Evolutionary conservation across 768 basidiomycete species (phyloP).

Genomic region (Mrakia frigida): DNA sequence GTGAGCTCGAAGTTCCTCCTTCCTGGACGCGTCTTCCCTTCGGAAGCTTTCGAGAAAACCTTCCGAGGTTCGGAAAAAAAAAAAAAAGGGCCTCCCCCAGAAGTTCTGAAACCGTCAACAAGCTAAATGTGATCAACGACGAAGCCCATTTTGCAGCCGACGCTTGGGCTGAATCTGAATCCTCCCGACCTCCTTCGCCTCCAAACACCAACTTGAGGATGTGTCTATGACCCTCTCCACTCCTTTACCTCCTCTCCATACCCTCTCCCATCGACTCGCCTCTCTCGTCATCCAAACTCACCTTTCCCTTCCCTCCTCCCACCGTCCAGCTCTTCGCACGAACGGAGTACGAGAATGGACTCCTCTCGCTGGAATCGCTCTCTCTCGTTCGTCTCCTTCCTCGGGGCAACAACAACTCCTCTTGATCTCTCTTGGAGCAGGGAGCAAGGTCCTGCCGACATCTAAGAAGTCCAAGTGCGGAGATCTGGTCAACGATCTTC

Average conservation of each 20-base stretch:
- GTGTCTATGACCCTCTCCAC: neutral
- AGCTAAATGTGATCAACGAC: too few relatives aligned
- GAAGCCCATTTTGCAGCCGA: too few relatives aligned
- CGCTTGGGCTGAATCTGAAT: too few relatives aligned
- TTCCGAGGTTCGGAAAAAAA: too few relatives aligned
- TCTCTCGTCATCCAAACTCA: slow-evolving; percentile 13
- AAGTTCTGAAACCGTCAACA: too few relatives aligned
- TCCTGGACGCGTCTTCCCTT: too few relatives aligned
- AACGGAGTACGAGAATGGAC: slow-evolving; percentile 7
- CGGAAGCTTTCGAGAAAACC: too few relatives aligned
- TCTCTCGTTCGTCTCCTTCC: neutral
- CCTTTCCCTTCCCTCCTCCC: neutral
- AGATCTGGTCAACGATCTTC: slow-evolving; percentile 4
- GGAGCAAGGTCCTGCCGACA: slow-evolving; percentile 14
- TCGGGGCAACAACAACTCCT: neutral
- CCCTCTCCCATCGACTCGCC: neutral
- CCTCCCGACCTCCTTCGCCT: too few relatives aligned
- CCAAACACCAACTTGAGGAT: neutral
- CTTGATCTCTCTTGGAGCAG: slow-evolving; percentile 10
- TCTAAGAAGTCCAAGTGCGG: neutral
- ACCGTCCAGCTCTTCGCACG: neutral
- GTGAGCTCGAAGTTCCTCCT: too few relatives aligned
- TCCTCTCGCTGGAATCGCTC: slow-evolving; percentile 17
- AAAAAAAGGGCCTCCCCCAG: too few relatives aligned
- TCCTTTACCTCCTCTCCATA: neutral